Evolutionary conservation across 176 grass and related monocot species (phyloP), one percentile per base, ranked within the genome.

Genomic region (Canna indica): DNA sequence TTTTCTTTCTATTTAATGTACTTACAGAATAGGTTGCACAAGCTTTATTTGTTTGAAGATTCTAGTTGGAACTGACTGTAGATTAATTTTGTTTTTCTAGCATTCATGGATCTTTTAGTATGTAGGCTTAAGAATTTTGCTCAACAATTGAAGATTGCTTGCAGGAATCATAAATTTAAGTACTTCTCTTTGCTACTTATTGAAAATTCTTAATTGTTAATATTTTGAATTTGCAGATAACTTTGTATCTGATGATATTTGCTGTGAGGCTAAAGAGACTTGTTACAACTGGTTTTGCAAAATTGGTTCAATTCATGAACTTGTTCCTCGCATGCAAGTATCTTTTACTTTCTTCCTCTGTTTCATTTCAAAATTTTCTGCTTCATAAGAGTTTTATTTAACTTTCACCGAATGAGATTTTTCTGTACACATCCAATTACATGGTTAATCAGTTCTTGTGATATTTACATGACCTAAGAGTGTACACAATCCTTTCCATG

Each of bases 231-330:
- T 11, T 74, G 34, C 54, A 74, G 72, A 61, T 10, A 61, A 74
- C 24, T 74, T 74, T 74, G 20, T 17, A 60, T 74, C 72, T 46
- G 56, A 25, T 74, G 72, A 74, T 60, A 74, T 74, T 17, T 74
- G 72, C 26, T 31, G 48, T 31, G 72, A 74, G 54, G 72, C 72
- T 45, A 74, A 74, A 44, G 72, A 74, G 56, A 74, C 72, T 28
- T 74, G 72, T 31, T 74, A 32, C 38, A 74, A 74, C 11, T 74
- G 72, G 72, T 74, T 74, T 59, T 74, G 72, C 35, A 74, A 74
- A 74, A 44, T 74, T 22, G 54, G 72, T 60, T 74, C 72, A 30
- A 60, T 74, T 74, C 72, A 39, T 61, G 72, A 74, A 27, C 72
- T 74, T 29, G 34, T 74, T 61, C 72, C 72, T 18, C 72, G 72